These are phyloP conservation scores for Quercus parvula DNA, from an alignment of 306 rosid species.

Conservation along the genomic window DNA sequence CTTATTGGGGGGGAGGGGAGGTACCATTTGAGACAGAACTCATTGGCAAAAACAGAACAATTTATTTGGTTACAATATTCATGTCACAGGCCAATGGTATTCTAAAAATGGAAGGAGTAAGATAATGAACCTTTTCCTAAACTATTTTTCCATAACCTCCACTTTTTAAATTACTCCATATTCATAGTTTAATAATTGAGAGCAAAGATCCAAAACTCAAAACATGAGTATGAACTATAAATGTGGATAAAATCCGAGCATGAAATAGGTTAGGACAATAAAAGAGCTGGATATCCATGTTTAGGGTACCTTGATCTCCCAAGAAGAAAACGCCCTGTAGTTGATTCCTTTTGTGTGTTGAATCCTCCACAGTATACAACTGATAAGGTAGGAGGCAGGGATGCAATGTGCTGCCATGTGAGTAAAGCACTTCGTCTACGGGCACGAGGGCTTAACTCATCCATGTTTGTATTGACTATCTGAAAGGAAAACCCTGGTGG, in stretches of 20 bases:
- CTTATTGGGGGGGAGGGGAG: too few species aligned
- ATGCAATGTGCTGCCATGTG: conserved; percentile 99
- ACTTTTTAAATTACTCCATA: not conserved
- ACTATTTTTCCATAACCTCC: not conserved
- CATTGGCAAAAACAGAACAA: too few species aligned
- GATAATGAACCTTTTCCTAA: not conserved
- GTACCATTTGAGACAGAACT: too few species aligned
- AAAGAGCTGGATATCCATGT: conserved; percentile 3
- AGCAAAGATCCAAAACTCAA: not conserved
- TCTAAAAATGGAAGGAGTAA: not conserved
- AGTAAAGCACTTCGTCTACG: conserved; percentile 96
- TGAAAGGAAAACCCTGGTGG: conserved; percentile 95
- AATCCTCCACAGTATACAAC: conserved; percentile 97
- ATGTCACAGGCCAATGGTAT: not conserved
- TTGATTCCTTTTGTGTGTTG: conserved; percentile 95
- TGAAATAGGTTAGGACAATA: not conserved
- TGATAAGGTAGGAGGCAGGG: conserved; percentile 90
- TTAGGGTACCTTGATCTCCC: conserved; percentile 82
- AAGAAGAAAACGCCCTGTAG: conserved; percentile 93
- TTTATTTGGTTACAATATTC: not conserved
- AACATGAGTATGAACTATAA: conserved; percentile 12
- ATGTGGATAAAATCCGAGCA: not conserved
- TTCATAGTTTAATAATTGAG: not conserved
- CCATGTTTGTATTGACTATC: conserved; percentile 95
- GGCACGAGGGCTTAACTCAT: conserved; percentile 80